Evolutionary conservation across 768 basidiomycete species (phyloP).

Genomic region (Auriculariales sp.): DNA sequence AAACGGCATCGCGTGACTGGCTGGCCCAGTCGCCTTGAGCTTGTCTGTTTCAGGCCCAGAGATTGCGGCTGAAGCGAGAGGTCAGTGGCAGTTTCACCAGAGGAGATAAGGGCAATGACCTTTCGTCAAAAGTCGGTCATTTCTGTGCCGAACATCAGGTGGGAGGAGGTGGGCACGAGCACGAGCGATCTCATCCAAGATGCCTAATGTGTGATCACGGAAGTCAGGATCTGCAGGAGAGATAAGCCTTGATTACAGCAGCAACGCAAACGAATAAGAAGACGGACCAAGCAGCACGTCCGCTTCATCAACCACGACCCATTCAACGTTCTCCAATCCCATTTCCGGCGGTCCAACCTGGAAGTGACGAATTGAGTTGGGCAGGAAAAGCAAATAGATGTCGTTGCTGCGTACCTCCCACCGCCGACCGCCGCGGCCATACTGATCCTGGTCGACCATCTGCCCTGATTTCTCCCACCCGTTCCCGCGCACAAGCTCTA

Average conservation of each 20-base stretch:
- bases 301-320: conserved; percentile 86
- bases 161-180: conserved; percentile 39
- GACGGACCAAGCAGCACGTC: conserved; percentile 73
- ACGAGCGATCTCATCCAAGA: conserved; percentile 56
- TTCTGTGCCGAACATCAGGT: neutral
- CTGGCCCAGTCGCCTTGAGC: conserved; percentile 12
- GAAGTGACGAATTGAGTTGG: conserved; percentile 16
- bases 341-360: conserved; percentile 37
- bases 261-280: neutral
- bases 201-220: conserved; percentile 48
- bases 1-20: conserved; percentile 46
- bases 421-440: conserved; percentile 8
- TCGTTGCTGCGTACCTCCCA: conserved; percentile 10
- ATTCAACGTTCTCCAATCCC: conserved; percentile 58
- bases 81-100: too few relatives aligned
- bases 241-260: neutral
- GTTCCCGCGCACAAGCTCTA: neutral
- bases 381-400: too few relatives aligned
- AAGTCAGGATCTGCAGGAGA: conserved; percentile 59
- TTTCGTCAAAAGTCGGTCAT: too few relatives aligned
- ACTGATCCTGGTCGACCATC: too few relatives aligned
- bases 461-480: conserved; percentile 16
- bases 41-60: conserved; percentile 5
- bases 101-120: too few relatives aligned
- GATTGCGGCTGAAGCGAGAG: conserved; percentile 11